Percentiles rank a stretch among this genome's conserved stretches.
phyloP scores from a whole-genome alignment of 2,329 filamentous ascomycete genomes.

The Ciborinia camelliae region DNA sequence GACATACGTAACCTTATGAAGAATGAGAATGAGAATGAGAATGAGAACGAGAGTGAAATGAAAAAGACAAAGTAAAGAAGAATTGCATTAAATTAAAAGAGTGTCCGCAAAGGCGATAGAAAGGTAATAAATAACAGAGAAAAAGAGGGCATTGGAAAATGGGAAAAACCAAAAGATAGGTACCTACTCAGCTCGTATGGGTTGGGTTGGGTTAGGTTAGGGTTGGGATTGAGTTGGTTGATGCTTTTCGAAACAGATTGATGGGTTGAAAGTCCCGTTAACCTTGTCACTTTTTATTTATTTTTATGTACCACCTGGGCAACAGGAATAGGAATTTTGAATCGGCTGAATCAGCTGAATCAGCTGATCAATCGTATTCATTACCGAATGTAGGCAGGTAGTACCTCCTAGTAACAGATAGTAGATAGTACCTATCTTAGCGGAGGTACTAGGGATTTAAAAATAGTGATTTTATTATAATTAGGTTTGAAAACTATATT shows the following conservation, averaged over 20 bases:
- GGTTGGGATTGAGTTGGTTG: neutral
- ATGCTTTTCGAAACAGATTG: neutral
- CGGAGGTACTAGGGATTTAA: too few relatives aligned
- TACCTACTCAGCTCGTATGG: neutral
- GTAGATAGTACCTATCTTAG: too few relatives aligned
- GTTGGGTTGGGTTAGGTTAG: neutral
- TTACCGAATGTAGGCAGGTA: too few relatives aligned
- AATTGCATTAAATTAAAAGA: too few relatives aligned
- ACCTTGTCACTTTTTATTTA: neutral
- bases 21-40: slow-evolving; percentile 19
- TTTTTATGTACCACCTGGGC: slow-evolving; percentile 13
- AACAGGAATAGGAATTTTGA: neutral
- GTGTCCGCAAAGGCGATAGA: slow-evolving; percentile 28
- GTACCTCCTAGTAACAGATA: too few relatives aligned
- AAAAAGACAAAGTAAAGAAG: slow-evolving; percentile 18
- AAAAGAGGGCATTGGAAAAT: slow-evolving; percentile 10
- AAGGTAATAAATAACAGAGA: slow-evolving; percentile 10
- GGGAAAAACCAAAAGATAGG: neutral
- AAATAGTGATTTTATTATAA: too few relatives aligned
- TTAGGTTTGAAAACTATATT: too few relatives aligned
- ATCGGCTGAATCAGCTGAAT: too few relatives aligned
- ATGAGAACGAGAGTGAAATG: neutral
- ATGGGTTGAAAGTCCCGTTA: neutral
- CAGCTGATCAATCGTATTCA: slow-evolving; percentile 4
- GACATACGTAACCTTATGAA: slow-evolving; percentile 24